Evolutionary conservation across 805 yeast genomes (phyloP), one percentile per base, ranked within the genome.

Genomic region (Kuraishia cidri): DNA sequence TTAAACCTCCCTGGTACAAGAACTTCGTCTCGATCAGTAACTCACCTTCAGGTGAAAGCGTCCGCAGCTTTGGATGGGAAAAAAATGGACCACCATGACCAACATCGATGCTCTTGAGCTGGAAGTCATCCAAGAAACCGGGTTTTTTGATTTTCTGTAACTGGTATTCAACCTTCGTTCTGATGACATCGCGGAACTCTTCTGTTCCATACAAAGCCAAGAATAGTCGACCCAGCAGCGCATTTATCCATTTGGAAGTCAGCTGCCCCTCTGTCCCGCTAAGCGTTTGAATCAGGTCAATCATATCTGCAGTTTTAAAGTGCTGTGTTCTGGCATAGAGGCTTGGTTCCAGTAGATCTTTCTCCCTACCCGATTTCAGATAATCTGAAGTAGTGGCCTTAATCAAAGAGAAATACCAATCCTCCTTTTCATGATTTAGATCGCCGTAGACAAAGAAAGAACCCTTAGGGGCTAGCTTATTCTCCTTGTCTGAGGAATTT

Each of bases 161-260:
- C 54, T 87, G 87, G 44, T 75, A 75, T 38, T 75, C 71, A 17
- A 92, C 66, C 47, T 71, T 79, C 2, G 60, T 56, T 31, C 70
- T 65, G 28, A 88, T 62, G 31, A 64, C 68, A 31, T 66, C 61
- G 32, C 78, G 77, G 44, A 87, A 66, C 10, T 65, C 62, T 9
- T 73, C 75, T 0, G 97, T 87, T 31, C 75, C 67, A 45, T 87
- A 86, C 5, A 84, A 56, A 0, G 86, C 71, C 25, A 92, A 58
- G 47, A 88, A 92, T 9, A 90, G 42, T 36, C 98, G 64, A 0
- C 97, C 97, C 10, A 83, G 43, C 3, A 88, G 39, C 0, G 95
- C 96, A 55, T 92, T 92, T 15, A 92, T 54, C 98, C 97, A 92
- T 47, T 83, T 76, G 0, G 94, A 76, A 15, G 84, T 80, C 19